These are phyloP conservation scores for Sporothrix schenckii DNA, from an alignment of 2,329 filamentous ascomycete genomes.

Conservation along the genomic window DNA sequence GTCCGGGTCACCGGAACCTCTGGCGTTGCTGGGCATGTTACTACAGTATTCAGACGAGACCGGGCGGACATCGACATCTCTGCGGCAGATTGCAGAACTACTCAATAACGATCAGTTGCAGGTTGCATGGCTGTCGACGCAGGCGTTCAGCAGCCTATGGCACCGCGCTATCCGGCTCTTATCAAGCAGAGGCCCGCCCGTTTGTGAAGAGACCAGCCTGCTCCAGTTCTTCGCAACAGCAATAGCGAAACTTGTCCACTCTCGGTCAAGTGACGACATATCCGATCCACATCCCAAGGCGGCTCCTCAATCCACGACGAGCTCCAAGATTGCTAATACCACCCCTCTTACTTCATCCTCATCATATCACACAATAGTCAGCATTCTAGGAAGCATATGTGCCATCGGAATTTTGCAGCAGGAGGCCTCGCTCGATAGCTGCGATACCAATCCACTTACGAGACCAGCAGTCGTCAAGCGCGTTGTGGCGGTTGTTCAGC, in stretches of 20 bases:
- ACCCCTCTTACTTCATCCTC: conserved; percentile 3
- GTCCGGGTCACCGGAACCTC: conserved; percentile 36
- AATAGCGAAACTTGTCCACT: conserved; percentile 17
- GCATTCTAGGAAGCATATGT: conserved; percentile 48
- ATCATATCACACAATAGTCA: conserved; percentile 48
- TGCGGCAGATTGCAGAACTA: conserved; percentile 46
- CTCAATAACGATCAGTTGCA: conserved; percentile 46
- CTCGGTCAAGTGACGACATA: conserved; percentile 8
- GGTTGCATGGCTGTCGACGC: conserved; percentile 50
- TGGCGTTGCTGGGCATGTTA: conserved; percentile 38
- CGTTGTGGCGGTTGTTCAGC: not conserved
- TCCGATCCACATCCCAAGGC: not conserved
- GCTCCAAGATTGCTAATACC: not conserved
- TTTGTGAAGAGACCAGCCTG: conserved; percentile 42
- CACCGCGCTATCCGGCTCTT: conserved; percentile 44
- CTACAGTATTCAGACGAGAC: conserved; percentile 42
- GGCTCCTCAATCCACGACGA: not conserved
- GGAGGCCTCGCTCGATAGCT: conserved; percentile 29
- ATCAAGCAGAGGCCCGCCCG: conserved; percentile 37
- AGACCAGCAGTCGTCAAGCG: conserved; percentile 8
- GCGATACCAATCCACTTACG: rapidly evolving
- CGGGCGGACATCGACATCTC: conserved; percentile 42
- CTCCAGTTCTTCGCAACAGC: conserved; percentile 44
- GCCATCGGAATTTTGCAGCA: conserved; percentile 43
- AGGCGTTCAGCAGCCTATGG: conserved; percentile 49